These are phyloP conservation scores for Boletus vinaceobasis DNA, from an alignment of 768 basidiomycete species.

Conservation along the genomic window DNA sequence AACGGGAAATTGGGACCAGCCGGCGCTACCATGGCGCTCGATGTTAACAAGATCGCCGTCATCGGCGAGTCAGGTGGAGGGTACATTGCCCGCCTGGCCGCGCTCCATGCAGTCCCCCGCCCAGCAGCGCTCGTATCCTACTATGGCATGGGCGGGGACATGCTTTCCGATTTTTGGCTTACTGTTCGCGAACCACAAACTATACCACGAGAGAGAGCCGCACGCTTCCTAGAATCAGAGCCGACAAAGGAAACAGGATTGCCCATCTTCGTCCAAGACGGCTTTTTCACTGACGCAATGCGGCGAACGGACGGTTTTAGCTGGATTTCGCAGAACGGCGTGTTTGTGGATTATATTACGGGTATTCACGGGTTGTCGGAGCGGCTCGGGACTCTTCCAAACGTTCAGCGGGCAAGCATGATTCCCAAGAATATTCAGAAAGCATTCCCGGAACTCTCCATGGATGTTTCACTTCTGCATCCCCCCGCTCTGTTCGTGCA, in stretches of 20 bases:
- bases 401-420: background rate
- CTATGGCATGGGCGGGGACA: constrained; percentile 4
- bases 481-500: constrained; percentile 1
- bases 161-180: constrained; percentile 3
- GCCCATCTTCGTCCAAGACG: background rate
- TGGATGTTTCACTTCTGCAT: background rate
- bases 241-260: background rate
- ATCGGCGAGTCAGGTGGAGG: constrained; percentile 3
- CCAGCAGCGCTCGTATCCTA: constrained; percentile 1
- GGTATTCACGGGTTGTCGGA: background rate
- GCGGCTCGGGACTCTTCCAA: background rate
- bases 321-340: constrained; percentile 1
- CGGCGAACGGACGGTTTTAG: background rate
- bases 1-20: background rate
- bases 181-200: background rate
- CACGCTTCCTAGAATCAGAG: background rate
- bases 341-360: background rate
- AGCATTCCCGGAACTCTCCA: background rate
- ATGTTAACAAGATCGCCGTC: background rate
- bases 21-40: background rate
- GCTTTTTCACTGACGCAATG: background rate
- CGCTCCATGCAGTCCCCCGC: background rate
- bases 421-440: background rate
- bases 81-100: background rate
- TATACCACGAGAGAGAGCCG: background rate